A percentile compares a stretch with the other conserved stretches of the same genome.
Evolutionary conservation across 176 grass and related monocot species (phyloP).

Genomic region (Eleusine coracana): DNA sequence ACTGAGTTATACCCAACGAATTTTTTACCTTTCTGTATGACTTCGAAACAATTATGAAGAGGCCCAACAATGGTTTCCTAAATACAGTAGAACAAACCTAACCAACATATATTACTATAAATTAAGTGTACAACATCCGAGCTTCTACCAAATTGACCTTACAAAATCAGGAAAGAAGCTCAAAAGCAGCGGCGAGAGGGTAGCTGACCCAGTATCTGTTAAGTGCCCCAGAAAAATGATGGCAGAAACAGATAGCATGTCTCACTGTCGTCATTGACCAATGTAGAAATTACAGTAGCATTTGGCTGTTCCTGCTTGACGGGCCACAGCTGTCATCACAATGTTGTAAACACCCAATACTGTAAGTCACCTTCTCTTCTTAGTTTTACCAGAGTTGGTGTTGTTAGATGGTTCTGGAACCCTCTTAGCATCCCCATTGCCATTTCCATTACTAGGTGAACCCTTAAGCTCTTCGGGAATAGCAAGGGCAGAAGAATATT

Average conservation of each 20-base stretch:
- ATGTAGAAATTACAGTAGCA: background rate
- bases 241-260: conserved; percentile 40
- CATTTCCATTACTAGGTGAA: conserved; percentile 26
- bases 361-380: conserved; percentile 39
- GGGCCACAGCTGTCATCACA: background rate
- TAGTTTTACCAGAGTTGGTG: conserved; percentile 32
- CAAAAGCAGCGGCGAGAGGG: background rate
- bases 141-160: conserved; percentile 19
- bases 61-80: background rate
- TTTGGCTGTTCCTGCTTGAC: background rate
- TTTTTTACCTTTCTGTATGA: background rate
- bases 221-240: conserved; percentile 37
- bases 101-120: conserved; percentile 16
- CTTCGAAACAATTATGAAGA: conserved; percentile 22
- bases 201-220: conserved; percentile 16
- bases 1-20: background rate
- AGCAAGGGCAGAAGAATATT: conserved; percentile 77
- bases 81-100: conserved; percentile 28
- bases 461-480: conserved; percentile 50
- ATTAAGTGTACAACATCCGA: conserved; percentile 36
- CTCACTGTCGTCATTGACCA: conserved; percentile 1
- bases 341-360: background rate
- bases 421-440: conserved; percentile 29
- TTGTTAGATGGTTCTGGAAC: conserved; percentile 2
- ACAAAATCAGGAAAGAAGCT: conserved; percentile 21